Conservation (phyloP, 257 asterid genomes). For the Thymus quinquecostatus region DNA sequence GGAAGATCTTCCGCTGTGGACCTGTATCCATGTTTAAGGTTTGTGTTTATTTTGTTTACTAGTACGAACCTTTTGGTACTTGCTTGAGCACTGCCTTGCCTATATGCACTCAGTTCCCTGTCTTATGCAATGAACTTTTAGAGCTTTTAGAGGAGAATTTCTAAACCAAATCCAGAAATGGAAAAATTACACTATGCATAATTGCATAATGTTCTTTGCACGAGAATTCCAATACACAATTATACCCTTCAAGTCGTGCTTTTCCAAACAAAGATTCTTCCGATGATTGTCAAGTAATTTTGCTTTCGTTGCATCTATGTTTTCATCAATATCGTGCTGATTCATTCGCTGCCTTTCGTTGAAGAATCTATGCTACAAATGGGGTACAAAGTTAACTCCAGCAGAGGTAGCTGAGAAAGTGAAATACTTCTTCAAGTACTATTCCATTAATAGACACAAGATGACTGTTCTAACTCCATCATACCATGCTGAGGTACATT, state of each 20-base stretch:
- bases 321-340: background rate
- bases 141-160: background rate
- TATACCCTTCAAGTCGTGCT: background rate
- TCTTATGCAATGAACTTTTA: constrained; percentile 9
- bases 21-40: constrained; percentile 99
- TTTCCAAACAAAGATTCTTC: background rate
- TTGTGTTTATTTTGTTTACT: constrained; percentile 21
- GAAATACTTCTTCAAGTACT: constrained; percentile 86
- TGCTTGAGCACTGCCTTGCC: constrained; percentile 5
- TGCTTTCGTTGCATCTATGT: constrained; percentile 2
- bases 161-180: background rate
- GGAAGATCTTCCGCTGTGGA: constrained; percentile 92
- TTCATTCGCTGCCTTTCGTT: constrained; percentile 15
- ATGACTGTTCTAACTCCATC: constrained; percentile 95
- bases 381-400: constrained; percentile 81
- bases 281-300: background rate
- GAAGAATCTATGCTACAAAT: constrained; percentile 91
- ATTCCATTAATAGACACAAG: constrained; percentile 94
- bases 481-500: constrained; percentile 82
- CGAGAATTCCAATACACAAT: background rate
- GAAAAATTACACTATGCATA: background rate
- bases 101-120: background rate
- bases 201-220: constrained; percentile 2
- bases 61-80: background rate
- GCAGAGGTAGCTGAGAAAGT: constrained; percentile 84